Base-by-base conservation (phyloP, 257 asterid species). In the Perilla frutescens region DNA sequence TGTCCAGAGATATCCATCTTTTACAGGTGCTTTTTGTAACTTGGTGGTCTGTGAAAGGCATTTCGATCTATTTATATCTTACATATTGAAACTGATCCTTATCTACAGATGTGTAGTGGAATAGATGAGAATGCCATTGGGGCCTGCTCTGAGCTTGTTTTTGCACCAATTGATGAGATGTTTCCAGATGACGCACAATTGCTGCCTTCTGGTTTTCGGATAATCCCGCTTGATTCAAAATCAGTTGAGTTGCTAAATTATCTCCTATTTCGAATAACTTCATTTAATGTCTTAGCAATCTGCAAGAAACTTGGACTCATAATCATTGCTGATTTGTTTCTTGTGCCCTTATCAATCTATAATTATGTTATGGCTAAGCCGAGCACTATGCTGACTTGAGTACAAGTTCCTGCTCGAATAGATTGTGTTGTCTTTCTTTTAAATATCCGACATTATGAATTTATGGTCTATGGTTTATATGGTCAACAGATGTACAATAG, bases 121-220 rank as follows among this genome's bases (percentile, higher is more conserved):
- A 81, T 89, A 70, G 99, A 95, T 65, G 99, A 95, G 83, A 83
- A 86, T 75, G 90, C 97, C 0, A 82, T 87, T 1, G 97, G 98
- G 32, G 93, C 98, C 55, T 92, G 96, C 84, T 90, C 98, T 0
- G 97, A 95, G 85, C 97, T 95, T 3, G 85, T 95, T 66, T 95
- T 92, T 80, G 99, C 99, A 59, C 96, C 98, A 61, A 92, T 92
- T 2, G 97, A 95, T 69, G 99, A 95, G 72, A 90, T 89, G 96
- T 95, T 92, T 76, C 97, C 97, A 0, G 99, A 95, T 14, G 97
- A 95, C 60, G 97, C 96, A 5, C 94, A 89, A 2, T 66, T 95
- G 67, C 82, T 95, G 12, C 99, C 99, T 26, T 95, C 99, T 4
- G 99, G 99, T 75, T 95, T 95, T 63, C 98, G 99, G 60, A 78